A percentile compares a stretch with the other conserved stretches of the same genome.
Evolutionary conservation across 2,329 filamentous ascomycete genomes (phyloP).

Genomic region (Aspergillus quadrilineatus): DNA sequence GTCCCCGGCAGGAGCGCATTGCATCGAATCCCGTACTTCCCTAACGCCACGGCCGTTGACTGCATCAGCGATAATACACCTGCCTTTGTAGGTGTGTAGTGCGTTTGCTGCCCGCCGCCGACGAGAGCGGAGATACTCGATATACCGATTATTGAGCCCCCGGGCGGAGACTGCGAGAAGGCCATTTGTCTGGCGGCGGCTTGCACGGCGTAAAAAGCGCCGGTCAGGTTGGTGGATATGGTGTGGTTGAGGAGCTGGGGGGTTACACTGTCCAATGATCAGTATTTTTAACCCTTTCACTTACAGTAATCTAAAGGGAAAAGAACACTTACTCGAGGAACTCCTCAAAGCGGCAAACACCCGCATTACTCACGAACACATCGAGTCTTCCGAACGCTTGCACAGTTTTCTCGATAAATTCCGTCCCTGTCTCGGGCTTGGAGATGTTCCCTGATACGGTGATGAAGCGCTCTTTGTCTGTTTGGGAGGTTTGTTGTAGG

Average conservation of each 20-base stretch:
- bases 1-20: slow-evolving; percentile 83
- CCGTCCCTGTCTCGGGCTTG: slow-evolving; percentile 66
- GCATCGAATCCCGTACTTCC: slow-evolving; percentile 72
- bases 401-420: slow-evolving; percentile 67
- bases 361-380: slow-evolving; percentile 84
- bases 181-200: slow-evolving; percentile 84
- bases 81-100: slow-evolving; percentile 88
- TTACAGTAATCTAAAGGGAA: slow-evolving; percentile 31
- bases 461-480: slow-evolving; percentile 50
- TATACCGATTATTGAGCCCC: slow-evolving; percentile 69
- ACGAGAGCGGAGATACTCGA: slow-evolving; percentile 44
- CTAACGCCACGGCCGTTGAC: slow-evolving; percentile 74
- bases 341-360: slow-evolving; percentile 83
- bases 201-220: slow-evolving; percentile 85
- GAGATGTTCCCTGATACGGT: slow-evolving; percentile 76
- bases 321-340: slow-evolving; percentile 66
- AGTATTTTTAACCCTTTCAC: background rate
- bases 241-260: slow-evolving; percentile 70
- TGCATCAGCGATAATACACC: slow-evolving; percentile 80
- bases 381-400: slow-evolving; percentile 58
- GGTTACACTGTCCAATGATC: slow-evolving; percentile 52
- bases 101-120: slow-evolving; percentile 74
- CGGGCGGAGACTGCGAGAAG: slow-evolving; percentile 64
- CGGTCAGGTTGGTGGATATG: slow-evolving; percentile 76
- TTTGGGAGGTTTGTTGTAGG: background rate